Conservation (phyloP, 2,329 filamentous ascomycete genomes). For the Emericellopsis atlantica region DNA sequence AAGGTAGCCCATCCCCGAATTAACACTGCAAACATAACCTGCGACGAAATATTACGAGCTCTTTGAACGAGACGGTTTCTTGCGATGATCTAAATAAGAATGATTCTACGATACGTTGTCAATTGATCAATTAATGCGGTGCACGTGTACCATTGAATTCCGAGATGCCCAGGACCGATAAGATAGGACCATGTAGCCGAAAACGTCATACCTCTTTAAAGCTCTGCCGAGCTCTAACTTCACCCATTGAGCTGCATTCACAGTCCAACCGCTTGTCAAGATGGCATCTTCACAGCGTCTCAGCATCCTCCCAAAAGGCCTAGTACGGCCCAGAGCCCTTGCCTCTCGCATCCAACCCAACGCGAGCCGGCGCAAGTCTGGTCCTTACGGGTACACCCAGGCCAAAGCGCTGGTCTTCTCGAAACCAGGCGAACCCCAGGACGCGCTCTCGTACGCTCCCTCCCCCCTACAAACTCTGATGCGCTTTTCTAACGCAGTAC, state of each 20-base stretch:
- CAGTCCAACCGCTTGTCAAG: background rate
- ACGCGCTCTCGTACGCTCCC: slow-evolving; percentile 47
- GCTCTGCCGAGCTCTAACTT: background rate
- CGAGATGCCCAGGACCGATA: background rate
- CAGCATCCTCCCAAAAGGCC: background rate
- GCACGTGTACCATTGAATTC: no score
- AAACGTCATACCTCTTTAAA: background rate
- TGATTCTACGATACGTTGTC: no score
- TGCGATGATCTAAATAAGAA: no score
- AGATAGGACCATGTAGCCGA: background rate
- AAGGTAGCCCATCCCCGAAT: no score
- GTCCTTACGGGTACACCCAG: slow-evolving; percentile 70
- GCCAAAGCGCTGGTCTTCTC: slow-evolving; percentile 71
- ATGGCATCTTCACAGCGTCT: slow-evolving; percentile 4
- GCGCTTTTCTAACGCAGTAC: background rate
- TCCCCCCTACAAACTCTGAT: background rate
- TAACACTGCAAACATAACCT: no score
- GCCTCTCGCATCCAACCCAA: background rate
- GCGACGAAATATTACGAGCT: no score
- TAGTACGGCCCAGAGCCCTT: background rate
- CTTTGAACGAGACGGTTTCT: no score
- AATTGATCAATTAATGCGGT: no score
- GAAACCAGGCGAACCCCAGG: slow-evolving; percentile 60
- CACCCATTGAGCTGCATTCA: background rate
- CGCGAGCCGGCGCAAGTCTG: slow-evolving; percentile 36